Conservation (phyloP, 176 grass and related monocot species). For the Aegilops tauschii region DNA sequence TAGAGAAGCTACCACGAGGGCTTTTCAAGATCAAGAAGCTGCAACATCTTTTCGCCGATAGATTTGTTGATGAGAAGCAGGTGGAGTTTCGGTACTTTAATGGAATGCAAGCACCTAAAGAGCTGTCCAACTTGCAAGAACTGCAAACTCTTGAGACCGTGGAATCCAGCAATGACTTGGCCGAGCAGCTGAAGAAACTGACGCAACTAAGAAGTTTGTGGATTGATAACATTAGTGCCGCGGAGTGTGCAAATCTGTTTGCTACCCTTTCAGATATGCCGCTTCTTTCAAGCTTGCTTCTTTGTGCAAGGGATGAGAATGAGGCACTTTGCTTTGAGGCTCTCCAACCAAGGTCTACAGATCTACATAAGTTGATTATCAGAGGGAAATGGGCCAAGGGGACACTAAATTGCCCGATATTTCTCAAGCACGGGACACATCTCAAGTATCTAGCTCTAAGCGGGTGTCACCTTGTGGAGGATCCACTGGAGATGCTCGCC, state of each 20-base stretch:
- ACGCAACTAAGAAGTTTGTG: slow-evolving; percentile 14
- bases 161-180: slow-evolving; percentile 19
- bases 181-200: slow-evolving; percentile 31
- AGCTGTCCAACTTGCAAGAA: slow-evolving; percentile 1
- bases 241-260: background rate
- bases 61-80: slow-evolving; percentile 13
- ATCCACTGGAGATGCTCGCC: background rate
- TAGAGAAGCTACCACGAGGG: slow-evolving; percentile 32
- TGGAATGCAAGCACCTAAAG: slow-evolving; percentile 34
- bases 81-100: slow-evolving; percentile 25
- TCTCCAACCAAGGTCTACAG: background rate
- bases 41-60: slow-evolving; percentile 25
- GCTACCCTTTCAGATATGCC: background rate
- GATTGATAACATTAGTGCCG: background rate
- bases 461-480: background rate
- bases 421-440: background rate
- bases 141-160: slow-evolving; percentile 43
- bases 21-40: slow-evolving; percentile 30
- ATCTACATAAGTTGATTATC: slow-evolving; percentile 15
- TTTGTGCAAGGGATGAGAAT: slow-evolving; percentile 1
- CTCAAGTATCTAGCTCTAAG: slow-evolving; percentile 28
- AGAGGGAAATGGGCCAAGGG: background rate
- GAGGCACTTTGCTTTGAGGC: background rate
- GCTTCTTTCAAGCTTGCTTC: slow-evolving; percentile 17
- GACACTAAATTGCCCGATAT: slow-evolving; percentile 9